Percentiles rank a stretch among this genome's conserved stretches.
phyloP scores from a whole-genome alignment of 495 filamentous ascomycete genomes.

The Aspergillus mulundensis region DNA sequence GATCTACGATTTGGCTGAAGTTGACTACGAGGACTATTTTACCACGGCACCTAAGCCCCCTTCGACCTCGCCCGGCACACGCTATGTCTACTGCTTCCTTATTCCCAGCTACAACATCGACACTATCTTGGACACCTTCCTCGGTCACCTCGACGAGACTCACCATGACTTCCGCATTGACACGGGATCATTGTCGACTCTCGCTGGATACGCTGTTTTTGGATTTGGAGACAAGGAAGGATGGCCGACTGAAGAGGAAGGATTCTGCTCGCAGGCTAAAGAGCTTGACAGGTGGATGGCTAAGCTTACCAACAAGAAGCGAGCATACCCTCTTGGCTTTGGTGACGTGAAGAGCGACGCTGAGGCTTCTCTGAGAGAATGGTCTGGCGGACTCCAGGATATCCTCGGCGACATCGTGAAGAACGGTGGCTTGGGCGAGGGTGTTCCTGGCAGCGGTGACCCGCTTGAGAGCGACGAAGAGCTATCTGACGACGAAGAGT shows the following conservation, averaged over 20 bases:
- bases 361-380: conserved; percentile 62
- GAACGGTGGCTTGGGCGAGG: conserved; percentile 70
- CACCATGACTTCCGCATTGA: conserved; percentile 96
- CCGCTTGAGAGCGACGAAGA: conserved; percentile 80
- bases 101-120: conserved; percentile 91
- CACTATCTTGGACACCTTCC: conserved; percentile 73
- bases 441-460: conserved; percentile 75
- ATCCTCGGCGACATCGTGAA: conserved; percentile 58
- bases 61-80: conserved; percentile 46
- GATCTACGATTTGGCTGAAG: conserved; percentile 74
- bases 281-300: conserved; percentile 95
- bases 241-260: conserved; percentile 86
- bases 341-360: conserved; percentile 78
- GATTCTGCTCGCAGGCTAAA: conserved; percentile 86
- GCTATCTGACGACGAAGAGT: conserved; percentile 48
- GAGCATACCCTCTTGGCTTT: conserved; percentile 81
- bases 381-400: conserved; percentile 70
- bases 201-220: conserved; percentile 89
- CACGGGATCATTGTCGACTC: conserved; percentile 68
- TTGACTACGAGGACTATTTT: conserved; percentile 91
- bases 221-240: conserved; percentile 87
- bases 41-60: conserved; percentile 51
- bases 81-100: conserved; percentile 77
- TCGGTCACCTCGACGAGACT: conserved; percentile 81
- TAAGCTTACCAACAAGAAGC: conserved; percentile 73